Evolutionary conservation across 805 yeast genomes (phyloP).

Genomic region (Wickerhamomyces bovis): DNA sequence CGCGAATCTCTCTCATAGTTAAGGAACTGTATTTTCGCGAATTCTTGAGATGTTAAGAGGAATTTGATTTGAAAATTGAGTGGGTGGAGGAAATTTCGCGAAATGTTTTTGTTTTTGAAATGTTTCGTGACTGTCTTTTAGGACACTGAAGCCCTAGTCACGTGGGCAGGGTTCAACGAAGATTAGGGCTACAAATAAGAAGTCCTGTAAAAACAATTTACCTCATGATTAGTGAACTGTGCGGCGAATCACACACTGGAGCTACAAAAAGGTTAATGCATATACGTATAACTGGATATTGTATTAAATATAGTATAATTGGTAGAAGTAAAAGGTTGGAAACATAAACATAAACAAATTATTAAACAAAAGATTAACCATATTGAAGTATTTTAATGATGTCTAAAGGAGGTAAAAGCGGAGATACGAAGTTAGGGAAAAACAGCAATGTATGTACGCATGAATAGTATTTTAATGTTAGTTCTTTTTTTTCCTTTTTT

Average conservation of each 20-base stretch:
- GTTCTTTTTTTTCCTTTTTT: neutral
- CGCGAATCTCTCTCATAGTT: neutral
- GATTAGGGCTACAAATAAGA: too few species aligned
- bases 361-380: neutral
- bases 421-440: neutral
- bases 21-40: neutral
- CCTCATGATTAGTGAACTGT: too few species aligned
- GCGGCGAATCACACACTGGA: too few species aligned
- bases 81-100: neutral
- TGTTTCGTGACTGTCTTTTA: neutral
- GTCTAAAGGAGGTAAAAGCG: neutral
- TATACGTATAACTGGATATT: too few species aligned
- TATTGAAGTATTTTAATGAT: too few species aligned
- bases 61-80: neutral
- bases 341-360: too few species aligned
- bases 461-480: too few species aligned
- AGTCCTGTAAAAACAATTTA: too few species aligned
- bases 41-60: neutral
- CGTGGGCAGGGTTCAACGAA: neutral
- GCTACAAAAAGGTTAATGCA: too few species aligned
- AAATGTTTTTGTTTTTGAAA: neutral
- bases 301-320: too few species aligned
- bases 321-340: neutral
- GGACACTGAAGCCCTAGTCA: neutral
- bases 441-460: neutral